phyloP scores from a whole-genome alignment of 352 stramenopile species.

The Phytopythium chamaehyphon region DNA sequence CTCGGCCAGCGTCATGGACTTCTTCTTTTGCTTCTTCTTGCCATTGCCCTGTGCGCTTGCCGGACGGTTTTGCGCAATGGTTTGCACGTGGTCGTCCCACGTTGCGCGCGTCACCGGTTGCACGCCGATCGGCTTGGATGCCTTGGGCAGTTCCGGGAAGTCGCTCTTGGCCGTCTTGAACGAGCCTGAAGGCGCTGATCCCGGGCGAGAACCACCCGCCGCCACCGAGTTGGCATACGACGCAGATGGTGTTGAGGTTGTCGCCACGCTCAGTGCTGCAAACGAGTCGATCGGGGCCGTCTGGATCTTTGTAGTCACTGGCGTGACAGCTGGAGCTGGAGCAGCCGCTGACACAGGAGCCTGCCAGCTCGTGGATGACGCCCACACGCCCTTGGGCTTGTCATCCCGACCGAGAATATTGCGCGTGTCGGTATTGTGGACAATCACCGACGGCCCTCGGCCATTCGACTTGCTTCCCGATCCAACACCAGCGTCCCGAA shows the following conservation, averaged over 20 bases:
- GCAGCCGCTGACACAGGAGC: conserved; percentile 16
- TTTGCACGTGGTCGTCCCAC: conserved; percentile 75
- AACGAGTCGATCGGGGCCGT: conserved; percentile 51
- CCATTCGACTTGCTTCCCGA: conserved; percentile 12
- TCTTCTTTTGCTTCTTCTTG: conserved; percentile 86
- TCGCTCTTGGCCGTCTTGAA: conserved; percentile 65
- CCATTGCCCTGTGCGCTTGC: conserved; percentile 16
- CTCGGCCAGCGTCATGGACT: conserved; percentile 71
- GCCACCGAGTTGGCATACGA: conserved; percentile 20
- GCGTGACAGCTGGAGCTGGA: conserved; percentile 19
- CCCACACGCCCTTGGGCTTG: conserved; percentile 37
- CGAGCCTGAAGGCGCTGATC: conserved; percentile 17
- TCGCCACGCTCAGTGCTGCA: conserved; percentile 31
- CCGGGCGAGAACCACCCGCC: background rate
- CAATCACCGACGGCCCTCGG: conserved; percentile 34
- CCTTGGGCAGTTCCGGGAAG: conserved; percentile 70
- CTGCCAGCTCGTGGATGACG: conserved; percentile 51
- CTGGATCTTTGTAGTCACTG: conserved; percentile 59
- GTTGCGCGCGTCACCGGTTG: conserved; percentile 75
- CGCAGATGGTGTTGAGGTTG: conserved; percentile 14
- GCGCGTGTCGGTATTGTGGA: conserved; percentile 58
- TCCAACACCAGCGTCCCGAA: conserved; percentile 61
- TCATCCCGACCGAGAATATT: conserved; percentile 37
- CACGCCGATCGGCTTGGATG: conserved; percentile 49
- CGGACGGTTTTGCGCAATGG: conserved; percentile 59